phyloP scores from a whole-genome alignment of 106 monocot genomes.

The Posidonia australis region DNA sequence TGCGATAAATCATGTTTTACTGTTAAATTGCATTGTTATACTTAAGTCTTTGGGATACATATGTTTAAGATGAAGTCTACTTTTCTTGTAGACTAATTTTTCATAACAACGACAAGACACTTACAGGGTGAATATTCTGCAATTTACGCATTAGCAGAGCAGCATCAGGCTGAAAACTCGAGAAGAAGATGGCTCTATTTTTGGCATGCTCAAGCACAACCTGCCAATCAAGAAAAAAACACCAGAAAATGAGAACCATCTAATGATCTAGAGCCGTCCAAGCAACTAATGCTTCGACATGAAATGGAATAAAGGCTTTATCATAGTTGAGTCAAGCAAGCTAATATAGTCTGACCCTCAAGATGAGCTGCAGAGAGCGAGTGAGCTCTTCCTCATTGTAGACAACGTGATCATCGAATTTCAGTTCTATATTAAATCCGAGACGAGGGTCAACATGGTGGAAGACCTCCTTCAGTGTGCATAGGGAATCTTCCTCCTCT shows the following conservation, averaged over 20 bases:
- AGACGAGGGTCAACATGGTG: slow-evolving; percentile 39
- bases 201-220: slow-evolving; percentile 47
- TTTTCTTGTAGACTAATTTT: too few relatives aligned
- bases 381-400: slow-evolving; percentile 57
- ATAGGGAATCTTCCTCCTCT: slow-evolving; percentile 39
- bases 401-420: slow-evolving; percentile 53
- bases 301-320: too few relatives aligned
- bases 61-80: too few relatives aligned
- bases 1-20: too few relatives aligned
- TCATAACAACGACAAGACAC: not conserved
- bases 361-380: slow-evolving; percentile 26
- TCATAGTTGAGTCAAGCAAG: not conserved
- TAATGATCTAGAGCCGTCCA: not conserved
- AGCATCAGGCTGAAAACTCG: slow-evolving; percentile 83
- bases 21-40: too few relatives aligned
- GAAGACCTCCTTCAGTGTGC: slow-evolving; percentile 67
- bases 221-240: slow-evolving; percentile 16
- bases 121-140: slow-evolving; percentile 61
- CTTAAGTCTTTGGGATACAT: too few relatives aligned
- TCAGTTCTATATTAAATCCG: slow-evolving; percentile 77
- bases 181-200: slow-evolving; percentile 61
- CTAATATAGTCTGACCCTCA: slow-evolving; percentile 21
- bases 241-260: not conserved
- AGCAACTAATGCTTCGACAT: not conserved
- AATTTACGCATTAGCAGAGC: slow-evolving; percentile 50